Base-by-base conservation (phyloP, 345 rosid species). In the Dipteronia sinensis region DNA sequence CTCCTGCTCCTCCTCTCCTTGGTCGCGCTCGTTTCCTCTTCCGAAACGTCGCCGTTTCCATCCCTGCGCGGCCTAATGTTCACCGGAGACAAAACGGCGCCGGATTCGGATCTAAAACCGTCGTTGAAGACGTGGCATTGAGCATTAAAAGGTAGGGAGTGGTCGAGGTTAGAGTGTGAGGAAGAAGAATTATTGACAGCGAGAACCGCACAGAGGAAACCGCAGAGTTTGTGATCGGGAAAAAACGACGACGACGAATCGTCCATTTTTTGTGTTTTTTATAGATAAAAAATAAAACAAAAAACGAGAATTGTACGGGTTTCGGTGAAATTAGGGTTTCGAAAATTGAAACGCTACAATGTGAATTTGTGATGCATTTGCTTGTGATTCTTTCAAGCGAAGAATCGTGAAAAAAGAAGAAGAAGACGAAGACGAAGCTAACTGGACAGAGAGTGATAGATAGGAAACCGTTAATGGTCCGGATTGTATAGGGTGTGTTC, bases 141-240 rank as follows among this genome's bases (percentile, higher is more conserved):
- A 46, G 90, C 76, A 64, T 79, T 79, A 65, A 83, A 29, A 13
- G 83, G 63, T 12, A 82, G 71, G 67, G 74, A 38, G 19, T 72
- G 55, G 22, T 46, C n/a, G 16, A 80, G 49, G 34, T 12, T 34
- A 25, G 77, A 68, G 11, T 65, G 58, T n/a, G 89, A 79, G 23
- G 82, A 9, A 25, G 25, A 19, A 19, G 22, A 5, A 10, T 59
- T 7, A 4, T 71, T 38, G 65, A 79, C 82, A 25, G 84, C 38
- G 34, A 95, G 85, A 72, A 92, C 96, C 0, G 84, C 75, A 76
- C 86, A 85, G 81, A 94, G 88, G 80, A 81, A 95, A 56, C 99
- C 98, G 82, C 95, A 90, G 65, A 90, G 96, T 79, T 88, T 90
- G 87, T 91, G 87, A 78, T 79, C 78, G 1, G 85, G 62, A 22